Percentiles rank a stretch among this genome's conserved stretches.
These are phyloP conservation scores for Aspergillus costaricaensis DNA, from an alignment of 2,329 filamentous ascomycete species.

Conservation along the genomic window DNA sequence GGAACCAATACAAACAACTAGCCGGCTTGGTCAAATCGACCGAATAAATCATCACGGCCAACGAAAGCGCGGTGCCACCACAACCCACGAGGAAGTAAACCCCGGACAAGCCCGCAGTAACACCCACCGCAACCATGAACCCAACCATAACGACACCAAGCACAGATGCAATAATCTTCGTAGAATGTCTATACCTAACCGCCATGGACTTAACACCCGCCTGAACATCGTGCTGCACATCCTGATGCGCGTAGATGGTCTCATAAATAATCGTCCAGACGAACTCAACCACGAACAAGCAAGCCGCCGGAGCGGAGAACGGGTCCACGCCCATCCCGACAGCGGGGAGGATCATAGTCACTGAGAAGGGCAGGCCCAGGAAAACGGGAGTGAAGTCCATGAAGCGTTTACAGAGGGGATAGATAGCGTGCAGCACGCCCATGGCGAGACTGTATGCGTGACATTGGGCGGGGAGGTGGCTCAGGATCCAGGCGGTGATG, in stretches of 20 bases:
- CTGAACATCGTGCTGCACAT: background rate
- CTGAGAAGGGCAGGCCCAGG: background rate
- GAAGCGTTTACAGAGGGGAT: background rate
- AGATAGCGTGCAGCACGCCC: background rate
- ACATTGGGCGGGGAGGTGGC: background rate
- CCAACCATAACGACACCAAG: no score
- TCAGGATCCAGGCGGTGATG: background rate
- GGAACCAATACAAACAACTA: no score
- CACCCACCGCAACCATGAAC: no score
- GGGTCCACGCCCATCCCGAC: background rate
- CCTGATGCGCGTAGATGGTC: background rate
- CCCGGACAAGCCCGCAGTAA: no score
- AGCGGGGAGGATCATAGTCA: background rate
- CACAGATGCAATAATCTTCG: no score
- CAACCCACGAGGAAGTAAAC: no score
- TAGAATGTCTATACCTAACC: no score
- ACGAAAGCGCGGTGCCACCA: no score
- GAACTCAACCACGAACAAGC: background rate
- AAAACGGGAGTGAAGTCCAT: background rate
- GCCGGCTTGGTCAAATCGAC: no score
- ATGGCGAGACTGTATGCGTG: background rate
- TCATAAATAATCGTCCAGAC: background rate
- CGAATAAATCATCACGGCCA: no score
- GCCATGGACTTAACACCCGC: background rate
- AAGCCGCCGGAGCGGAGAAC: background rate